phyloP scores from a whole-genome alignment of 768 basidiomycete genomes.

The Lactarius hengduanensis region DNA sequence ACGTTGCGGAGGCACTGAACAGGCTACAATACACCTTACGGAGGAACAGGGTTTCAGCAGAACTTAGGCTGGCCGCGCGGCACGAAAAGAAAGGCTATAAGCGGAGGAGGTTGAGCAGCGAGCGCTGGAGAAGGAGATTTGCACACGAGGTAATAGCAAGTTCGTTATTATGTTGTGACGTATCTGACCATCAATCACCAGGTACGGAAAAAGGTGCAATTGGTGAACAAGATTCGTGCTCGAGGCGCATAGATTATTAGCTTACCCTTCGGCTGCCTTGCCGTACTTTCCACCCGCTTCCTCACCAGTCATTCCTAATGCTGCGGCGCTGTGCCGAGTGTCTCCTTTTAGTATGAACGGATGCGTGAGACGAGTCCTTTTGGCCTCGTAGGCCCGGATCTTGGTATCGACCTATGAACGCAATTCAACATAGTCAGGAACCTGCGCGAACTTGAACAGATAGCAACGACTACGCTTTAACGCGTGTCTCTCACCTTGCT shows the following conservation, averaged over 20 bases:
- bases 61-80: conserved; percentile 50
- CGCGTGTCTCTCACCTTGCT: conserved; percentile 15
- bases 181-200: conserved; percentile 37
- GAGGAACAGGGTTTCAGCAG: conserved; percentile 54
- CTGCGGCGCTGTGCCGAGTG: conserved; percentile 18
- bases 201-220: conserved; percentile 81
- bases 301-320: conserved; percentile 11
- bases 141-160: conserved; percentile 63
- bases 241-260: conserved; percentile 56
- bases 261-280: conserved; percentile 14
- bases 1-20: conserved; percentile 48
- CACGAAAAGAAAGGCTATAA: conserved; percentile 86
- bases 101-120: conserved; percentile 67
- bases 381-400: conserved; percentile 1
- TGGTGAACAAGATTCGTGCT: conserved; percentile 75
- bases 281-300: conserved; percentile 12
- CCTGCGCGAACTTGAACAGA: neutral
- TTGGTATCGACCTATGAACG: conserved; percentile 6
- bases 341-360: conserved; percentile 4
- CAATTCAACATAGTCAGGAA: neutral
- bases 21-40: conserved; percentile 50
- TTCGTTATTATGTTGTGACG: conserved; percentile 22
- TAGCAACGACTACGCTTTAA: conserved; percentile 11
- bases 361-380: conserved; percentile 9
- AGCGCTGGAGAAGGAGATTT: conserved; percentile 78